Percentiles rank a stretch among this genome's conserved stretches.
Evolutionary conservation across 2,329 filamentous ascomycete genomes (phyloP).

Genomic region (Ilyonectria mors-panacis): DNA sequence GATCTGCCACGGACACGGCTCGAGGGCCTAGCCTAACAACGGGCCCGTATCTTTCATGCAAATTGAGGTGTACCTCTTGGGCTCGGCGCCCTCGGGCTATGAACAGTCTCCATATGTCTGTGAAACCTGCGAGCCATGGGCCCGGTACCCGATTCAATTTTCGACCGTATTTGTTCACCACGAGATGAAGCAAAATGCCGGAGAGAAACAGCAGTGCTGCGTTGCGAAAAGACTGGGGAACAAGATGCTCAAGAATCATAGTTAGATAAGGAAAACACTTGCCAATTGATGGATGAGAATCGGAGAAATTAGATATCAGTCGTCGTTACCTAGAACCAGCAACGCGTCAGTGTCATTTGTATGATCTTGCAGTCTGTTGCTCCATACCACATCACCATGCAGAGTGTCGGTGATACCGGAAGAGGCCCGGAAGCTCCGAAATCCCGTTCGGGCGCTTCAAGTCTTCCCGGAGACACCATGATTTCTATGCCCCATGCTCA

Average conservation of each 20-base stretch:
- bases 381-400: not conserved
- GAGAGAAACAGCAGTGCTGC: not conserved
- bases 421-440: not conserved
- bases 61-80: conserved; percentile 30
- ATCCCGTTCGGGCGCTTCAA: no score
- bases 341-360: not conserved
- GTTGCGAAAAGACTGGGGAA: not conserved
- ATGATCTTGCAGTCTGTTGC: not conserved
- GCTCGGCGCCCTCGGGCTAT: conserved; percentile 30
- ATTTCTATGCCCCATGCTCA: no score
- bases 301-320: not conserved
- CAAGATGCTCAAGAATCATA: not conserved
- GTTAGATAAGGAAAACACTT: not conserved
- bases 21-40: conserved; percentile 27
- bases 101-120: conserved; percentile 30
- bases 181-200: not conserved
- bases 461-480: no score
- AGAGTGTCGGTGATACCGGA: not conserved
- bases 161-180: not conserved
- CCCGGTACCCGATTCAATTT: conserved; percentile 7
- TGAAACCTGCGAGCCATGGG: conserved; percentile 28
- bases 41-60: conserved; percentile 32
- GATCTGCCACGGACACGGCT: conserved; percentile 23
- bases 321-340: not conserved
- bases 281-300: not conserved